Evolutionary conservation across 2,329 filamentous ascomycete species (phyloP).

Genomic region (Aciculosporium take): DNA sequence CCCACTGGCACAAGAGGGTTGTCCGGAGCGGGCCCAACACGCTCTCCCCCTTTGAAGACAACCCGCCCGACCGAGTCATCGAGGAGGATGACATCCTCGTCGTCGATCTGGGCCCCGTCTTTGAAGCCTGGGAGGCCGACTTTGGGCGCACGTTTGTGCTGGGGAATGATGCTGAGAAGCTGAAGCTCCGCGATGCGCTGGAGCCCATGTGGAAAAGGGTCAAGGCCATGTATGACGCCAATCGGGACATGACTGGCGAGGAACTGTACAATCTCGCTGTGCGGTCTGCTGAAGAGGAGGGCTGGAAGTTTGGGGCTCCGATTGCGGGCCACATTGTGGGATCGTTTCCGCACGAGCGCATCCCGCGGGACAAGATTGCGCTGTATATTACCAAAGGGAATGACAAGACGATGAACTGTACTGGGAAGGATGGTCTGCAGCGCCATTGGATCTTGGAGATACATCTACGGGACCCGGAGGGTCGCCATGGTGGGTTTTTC

Average conservation of each 20-base stretch:
- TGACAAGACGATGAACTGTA: slow-evolving; percentile 22
- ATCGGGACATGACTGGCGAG: slow-evolving; percentile 32
- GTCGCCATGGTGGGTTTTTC: slow-evolving; percentile 26
- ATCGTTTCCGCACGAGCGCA: slow-evolving; percentile 35
- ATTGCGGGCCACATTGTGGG: slow-evolving; percentile 35
- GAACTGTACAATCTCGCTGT: slow-evolving; percentile 30
- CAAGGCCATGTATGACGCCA: slow-evolving; percentile 23
- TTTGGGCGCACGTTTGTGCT: slow-evolving; percentile 39
- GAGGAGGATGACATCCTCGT: slow-evolving; percentile 34
- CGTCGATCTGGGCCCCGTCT: slow-evolving; percentile 37
- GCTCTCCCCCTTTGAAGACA: slow-evolving; percentile 30
- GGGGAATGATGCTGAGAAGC: slow-evolving; percentile 30
- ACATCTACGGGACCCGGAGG: slow-evolving; percentile 27
- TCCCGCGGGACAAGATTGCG: slow-evolving; percentile 29
- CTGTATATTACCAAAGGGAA: slow-evolving; percentile 33
- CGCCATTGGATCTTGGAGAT: slow-evolving; percentile 38
- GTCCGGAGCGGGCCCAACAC: slow-evolving; percentile 36
- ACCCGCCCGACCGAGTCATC: slow-evolving; percentile 34
- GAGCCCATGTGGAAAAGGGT: slow-evolving; percentile 32
- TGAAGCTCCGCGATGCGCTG: slow-evolving; percentile 28
- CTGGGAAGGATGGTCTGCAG: slow-evolving; percentile 25
- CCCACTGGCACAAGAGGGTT: slow-evolving; percentile 39
- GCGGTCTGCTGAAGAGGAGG: slow-evolving; percentile 21
- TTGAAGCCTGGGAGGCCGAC: slow-evolving; percentile 38
- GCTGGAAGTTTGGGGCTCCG: slow-evolving; percentile 29